phyloP scores from a whole-genome alignment of 305 asterid species.

The Salvia sclarea region DNA sequence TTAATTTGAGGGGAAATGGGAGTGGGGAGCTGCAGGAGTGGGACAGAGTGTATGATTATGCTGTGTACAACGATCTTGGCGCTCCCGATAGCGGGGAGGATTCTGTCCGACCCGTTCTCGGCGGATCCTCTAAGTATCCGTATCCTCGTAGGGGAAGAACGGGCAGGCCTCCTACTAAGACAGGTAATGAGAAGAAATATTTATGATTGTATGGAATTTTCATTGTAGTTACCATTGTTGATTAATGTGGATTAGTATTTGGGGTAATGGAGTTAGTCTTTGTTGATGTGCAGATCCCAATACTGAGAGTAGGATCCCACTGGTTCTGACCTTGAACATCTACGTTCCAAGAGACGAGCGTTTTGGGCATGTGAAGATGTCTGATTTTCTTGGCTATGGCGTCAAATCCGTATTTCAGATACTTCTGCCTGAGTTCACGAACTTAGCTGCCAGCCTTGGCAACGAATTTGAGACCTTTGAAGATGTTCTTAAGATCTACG shows the following conservation, averaged over 20 bases:
- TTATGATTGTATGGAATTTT: no score
- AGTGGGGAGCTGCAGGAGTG: conserved; percentile 57
- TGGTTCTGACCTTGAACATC: conserved; percentile 49
- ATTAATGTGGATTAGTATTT: neutral
- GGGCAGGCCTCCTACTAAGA: conserved; percentile 60
- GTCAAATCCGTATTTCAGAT: conserved; percentile 59
- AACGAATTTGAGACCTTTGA: conserved; percentile 64
- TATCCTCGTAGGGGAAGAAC: conserved; percentile 88
- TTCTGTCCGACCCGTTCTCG: conserved; percentile 63
- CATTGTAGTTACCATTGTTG: no score
- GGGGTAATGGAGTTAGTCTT: neutral
- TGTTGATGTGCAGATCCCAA: conserved; percentile 46
- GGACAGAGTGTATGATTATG: conserved; percentile 81
- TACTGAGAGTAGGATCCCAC: conserved; percentile 56
- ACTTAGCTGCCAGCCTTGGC: conserved; percentile 42
- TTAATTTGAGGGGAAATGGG: conserved; percentile 58
- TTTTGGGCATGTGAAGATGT: conserved; percentile 68
- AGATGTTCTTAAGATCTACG: conserved; percentile 46
- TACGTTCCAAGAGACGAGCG: conserved; percentile 80
- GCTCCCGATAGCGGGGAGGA: conserved; percentile 64
- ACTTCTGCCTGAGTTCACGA: conserved; percentile 50
- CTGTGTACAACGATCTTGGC: conserved; percentile 64
- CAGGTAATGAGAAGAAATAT: no score
- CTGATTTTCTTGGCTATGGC: conserved; percentile 59
- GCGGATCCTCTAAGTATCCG: conserved; percentile 68